Percentiles rank a stretch among this genome's conserved stretches.
These are phyloP conservation scores for Penicillium coprophilum DNA, from an alignment of 495 filamentous ascomycete species.

Conservation along the genomic window DNA sequence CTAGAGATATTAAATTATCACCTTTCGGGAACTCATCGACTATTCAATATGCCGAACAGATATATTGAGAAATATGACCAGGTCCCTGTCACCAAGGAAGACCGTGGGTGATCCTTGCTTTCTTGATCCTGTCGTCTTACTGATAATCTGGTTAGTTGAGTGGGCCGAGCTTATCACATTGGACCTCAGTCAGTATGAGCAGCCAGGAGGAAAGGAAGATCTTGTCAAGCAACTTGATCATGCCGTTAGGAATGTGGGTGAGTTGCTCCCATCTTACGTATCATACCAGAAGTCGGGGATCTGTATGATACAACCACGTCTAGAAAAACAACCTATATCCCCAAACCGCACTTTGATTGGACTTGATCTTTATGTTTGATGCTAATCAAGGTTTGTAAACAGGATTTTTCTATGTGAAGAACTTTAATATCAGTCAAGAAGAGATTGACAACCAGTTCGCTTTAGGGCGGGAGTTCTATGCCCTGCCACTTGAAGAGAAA, in stretches of 20 bases:
- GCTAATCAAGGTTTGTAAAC: not conserved
- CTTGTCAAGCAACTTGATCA: conserved; percentile 58
- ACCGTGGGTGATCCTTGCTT: conserved; percentile 31
- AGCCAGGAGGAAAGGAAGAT: conserved; percentile 53
- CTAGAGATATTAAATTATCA: not conserved
- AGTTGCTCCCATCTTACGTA: conserved; percentile 5
- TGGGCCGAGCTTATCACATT: conserved; percentile 60
- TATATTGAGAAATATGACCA: conserved; percentile 49
- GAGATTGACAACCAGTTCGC: conserved; percentile 58
- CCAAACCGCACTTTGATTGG: not conserved
- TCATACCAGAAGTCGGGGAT: too few relatives aligned
- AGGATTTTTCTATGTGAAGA: conserved; percentile 57
- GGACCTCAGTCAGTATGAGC: conserved; percentile 50
- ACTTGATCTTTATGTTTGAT: not conserved
- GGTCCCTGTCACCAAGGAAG: conserved; percentile 48
- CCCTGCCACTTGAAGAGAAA: conserved; percentile 56
- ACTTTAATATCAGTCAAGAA: conserved; percentile 55
- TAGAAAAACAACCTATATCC: not conserved
- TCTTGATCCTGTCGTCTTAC: not conserved
- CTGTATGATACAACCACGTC: not conserved
- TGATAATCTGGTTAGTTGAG: conserved; percentile 31
- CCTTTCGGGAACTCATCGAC: not conserved
- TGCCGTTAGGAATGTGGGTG: conserved; percentile 54
- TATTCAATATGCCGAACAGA: conserved; percentile 39
- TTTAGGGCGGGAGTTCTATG: conserved; percentile 53